Base-by-base conservation (phyloP, 2,329 filamentous ascomycete species). In the Apiospora sp. region DNA sequence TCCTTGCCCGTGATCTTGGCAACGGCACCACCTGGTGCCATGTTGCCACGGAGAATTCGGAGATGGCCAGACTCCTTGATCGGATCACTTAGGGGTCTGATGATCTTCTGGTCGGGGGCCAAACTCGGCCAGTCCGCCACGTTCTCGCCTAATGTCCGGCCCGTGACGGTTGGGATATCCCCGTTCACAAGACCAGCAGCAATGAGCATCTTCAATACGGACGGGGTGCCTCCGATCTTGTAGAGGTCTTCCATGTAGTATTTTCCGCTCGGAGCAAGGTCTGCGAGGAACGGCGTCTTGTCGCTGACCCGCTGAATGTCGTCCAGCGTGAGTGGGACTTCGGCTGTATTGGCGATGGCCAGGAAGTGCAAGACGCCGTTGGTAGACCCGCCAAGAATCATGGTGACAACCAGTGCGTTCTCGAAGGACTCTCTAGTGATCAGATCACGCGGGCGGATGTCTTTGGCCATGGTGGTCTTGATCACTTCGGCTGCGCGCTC, bases 1-100 rank as follows among this genome's bases (percentile, higher is more conserved):
- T 98, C 96, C 82, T 98, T 98, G 48, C 96, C 96, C 0, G 96
- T 98, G 82, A 98, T 98, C 83, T 98, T 98, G 73, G 95, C 95
- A 1, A 98, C 95, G 0, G 95, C 93, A 46, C 96, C 96, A 14
- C 91, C 93, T 1, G 96, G 96, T 3, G 95, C 94, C 44, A 98
- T 88, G 81, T 97, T 98, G 27, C 96, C 96, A 73, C 90, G 89
- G 4, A 98, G 88, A 73, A 98, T 93, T 82, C 96, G 94, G 73
- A 98, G 89, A 82, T 98, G 96, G 61, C 96, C 96, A 0, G 92
- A 94, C 1, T 87, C 76, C 82, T 98, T 98, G 86, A 97, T 96
- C 70, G 88, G 88, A 78, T 90, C 76, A 16, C 88, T 86, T 12
- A 98, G 86, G 0, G 93, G 91, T 7, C 93, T 90, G 81, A 98